phyloP scores from a whole-genome alignment of 345 rosid genomes.

The Hibiscus mutabilis region DNA sequence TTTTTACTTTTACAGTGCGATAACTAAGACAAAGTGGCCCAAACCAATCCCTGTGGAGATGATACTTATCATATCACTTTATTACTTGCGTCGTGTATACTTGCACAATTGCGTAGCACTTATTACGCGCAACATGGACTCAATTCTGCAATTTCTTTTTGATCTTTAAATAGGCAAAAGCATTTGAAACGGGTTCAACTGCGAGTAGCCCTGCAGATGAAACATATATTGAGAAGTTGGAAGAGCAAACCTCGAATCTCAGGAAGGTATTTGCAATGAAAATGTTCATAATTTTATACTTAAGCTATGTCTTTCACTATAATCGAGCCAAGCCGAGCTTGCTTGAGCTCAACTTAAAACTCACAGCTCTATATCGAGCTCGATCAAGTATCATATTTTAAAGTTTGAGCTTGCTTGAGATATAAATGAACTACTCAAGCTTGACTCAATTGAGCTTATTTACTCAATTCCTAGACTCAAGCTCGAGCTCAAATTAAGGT shows the following conservation, averaged over 20 bases:
- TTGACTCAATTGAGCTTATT: neutral
- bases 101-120: too few relatives aligned
- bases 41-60: too few relatives aligned
- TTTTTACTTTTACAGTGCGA: too few relatives aligned
- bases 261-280: conserved; percentile 46
- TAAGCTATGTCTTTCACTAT: neutral
- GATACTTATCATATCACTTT: too few relatives aligned
- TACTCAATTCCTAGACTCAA: neutral
- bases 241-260: conserved; percentile 63
- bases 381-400: neutral
- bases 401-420: neutral
- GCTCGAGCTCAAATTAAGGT: neutral
- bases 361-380: neutral
- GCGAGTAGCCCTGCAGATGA: conserved; percentile 39
- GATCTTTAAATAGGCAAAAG: conserved; percentile 40
- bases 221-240: conserved; percentile 60
- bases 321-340: neutral
- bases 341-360: neutral
- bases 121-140: too few relatives aligned
- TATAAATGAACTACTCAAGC: neutral
- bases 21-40: too few relatives aligned
- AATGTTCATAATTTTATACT: neutral
- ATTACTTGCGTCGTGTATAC: too few relatives aligned
- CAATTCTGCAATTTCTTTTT: neutral
- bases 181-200: conserved; percentile 36